Percentiles rank a stretch among this genome's conserved stretches.
Evolutionary conservation across 2,329 filamentous ascomycete genomes (phyloP).

Genomic region (Sporothrix inflata): DNA sequence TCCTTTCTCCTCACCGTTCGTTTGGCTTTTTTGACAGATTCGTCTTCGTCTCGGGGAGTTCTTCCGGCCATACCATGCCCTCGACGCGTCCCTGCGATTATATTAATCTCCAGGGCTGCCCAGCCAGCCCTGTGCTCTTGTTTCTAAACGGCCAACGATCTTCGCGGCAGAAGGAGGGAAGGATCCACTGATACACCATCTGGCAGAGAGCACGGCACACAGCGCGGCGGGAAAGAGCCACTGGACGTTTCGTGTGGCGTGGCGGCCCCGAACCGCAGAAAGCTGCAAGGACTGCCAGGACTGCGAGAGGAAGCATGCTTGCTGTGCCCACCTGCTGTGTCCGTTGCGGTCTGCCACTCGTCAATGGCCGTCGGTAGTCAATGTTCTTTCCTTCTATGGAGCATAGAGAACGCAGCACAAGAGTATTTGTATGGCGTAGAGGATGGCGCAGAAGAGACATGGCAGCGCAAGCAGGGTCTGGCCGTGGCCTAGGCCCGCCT

Average conservation of each 20-base stretch:
- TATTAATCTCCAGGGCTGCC: neutral
- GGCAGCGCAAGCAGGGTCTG: neutral
- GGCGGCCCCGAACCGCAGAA: neutral
- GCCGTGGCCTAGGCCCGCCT: neutral
- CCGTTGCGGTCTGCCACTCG: neutral
- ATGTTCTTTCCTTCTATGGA: neutral
- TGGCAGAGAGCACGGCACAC: neutral
- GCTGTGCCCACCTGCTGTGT: neutral
- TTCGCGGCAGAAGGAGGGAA: neutral
- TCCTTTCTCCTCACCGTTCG: neutral
- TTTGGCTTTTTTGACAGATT: neutral
- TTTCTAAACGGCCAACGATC: neutral
- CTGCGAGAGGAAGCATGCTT: neutral
- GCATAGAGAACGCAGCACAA: neutral
- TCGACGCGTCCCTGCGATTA: neutral
- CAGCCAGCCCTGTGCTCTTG: neutral
- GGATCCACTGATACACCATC: constrained; percentile 6
- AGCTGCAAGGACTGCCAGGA: neutral
- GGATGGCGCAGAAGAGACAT: neutral
- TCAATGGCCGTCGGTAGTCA: neutral
- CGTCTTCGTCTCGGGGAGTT: neutral
- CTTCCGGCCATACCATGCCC: neutral
- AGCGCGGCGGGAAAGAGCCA: constrained; percentile 8
- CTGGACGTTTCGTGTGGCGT: constrained; percentile 20
- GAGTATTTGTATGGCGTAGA: neutral